Conservation (phyloP, 352 stramenopile genomes). For the Phytophthora boehmeriae region DNA sequence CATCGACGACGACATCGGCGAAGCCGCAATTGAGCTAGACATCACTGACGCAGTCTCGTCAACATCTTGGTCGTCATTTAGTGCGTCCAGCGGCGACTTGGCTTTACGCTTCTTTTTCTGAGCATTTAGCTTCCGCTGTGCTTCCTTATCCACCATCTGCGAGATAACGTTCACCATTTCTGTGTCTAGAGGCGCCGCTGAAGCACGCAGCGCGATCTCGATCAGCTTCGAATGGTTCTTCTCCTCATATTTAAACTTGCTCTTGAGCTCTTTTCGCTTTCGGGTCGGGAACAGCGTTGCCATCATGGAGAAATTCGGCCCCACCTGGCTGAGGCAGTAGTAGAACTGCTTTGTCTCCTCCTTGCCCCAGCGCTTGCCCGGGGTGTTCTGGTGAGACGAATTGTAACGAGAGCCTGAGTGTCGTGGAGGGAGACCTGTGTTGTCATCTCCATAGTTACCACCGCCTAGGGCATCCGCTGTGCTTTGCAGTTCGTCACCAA, state of each 20-base stretch:
- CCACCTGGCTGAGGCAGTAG: conserved; percentile 86
- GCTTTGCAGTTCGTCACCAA: conserved; percentile 50
- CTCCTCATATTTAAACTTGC: conserved; percentile 90
- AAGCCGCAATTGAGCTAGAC: conserved; percentile 29
- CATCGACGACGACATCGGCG: conserved; percentile 27
- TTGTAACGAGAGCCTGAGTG: conserved; percentile 47
- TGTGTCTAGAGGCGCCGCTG: conserved; percentile 70
- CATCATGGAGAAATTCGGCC: conserved; percentile 89
- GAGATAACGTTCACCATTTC: conserved; percentile 84
- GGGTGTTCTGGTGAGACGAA: conserved; percentile 45
- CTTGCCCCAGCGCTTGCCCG: conserved; percentile 72
- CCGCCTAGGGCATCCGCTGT: conserved; percentile 41
- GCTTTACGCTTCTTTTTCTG: conserved; percentile 45
- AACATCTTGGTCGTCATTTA: conserved; percentile 9
- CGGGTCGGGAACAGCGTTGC: conserved; percentile 82
- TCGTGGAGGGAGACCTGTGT: conserved; percentile 32
- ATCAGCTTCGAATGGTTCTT: conserved; percentile 78
- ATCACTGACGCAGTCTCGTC: conserved; percentile 29
- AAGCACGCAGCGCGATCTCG: conserved; percentile 80
- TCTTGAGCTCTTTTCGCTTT: conserved; percentile 85
- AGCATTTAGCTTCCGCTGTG: conserved; percentile 54
- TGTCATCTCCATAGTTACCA: conserved; percentile 26
- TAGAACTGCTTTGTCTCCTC: conserved; percentile 90
- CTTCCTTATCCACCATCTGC: conserved; percentile 80
- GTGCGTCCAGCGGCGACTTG: conserved; percentile 14